Evolutionary conservation across 345 rosid genomes (phyloP).

Genomic region (Gossypium longicalyx): DNA sequence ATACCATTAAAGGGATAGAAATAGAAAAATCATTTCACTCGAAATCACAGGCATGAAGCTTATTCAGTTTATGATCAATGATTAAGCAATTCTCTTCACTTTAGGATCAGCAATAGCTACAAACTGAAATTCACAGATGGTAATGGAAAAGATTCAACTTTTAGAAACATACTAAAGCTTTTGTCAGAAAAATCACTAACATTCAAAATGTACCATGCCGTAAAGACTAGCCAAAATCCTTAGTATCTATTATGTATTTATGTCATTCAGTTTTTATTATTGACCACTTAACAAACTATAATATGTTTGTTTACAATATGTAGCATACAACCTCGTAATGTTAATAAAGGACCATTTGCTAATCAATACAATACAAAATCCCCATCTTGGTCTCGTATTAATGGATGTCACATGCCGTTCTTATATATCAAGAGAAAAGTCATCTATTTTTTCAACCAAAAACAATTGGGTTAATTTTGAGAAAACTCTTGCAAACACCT

Average conservation of each 20-base stretch:
- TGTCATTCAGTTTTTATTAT: not conserved
- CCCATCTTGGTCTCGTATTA: not conserved
- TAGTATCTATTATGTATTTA: not conserved
- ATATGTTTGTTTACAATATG: not conserved
- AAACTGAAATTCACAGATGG: not conserved
- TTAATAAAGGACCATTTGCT: not conserved
- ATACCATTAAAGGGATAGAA: not conserved
- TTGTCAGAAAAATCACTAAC: not conserved
- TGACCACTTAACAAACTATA: not conserved
- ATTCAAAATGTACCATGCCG: not conserved
- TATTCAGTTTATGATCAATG: not conserved
- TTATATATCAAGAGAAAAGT: not conserved
- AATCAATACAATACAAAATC: too few relatives aligned
- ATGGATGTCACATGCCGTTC: not conserved
- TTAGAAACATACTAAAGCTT: not conserved
- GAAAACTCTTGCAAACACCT: not conserved
- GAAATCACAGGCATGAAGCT: not conserved
- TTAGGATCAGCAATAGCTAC: not conserved
- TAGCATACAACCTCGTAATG: not conserved
- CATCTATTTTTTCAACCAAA: not conserved
- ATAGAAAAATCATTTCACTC: not conserved
- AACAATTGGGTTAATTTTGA: not conserved
- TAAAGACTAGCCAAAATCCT: not conserved
- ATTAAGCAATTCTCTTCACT: not conserved
- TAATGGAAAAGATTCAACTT: constrained; percentile 1